Evolutionary conservation across 116 monocot species (phyloP), one percentile per base, ranked within the genome.

Genomic region (Papilionanthe hybrid): DNA sequence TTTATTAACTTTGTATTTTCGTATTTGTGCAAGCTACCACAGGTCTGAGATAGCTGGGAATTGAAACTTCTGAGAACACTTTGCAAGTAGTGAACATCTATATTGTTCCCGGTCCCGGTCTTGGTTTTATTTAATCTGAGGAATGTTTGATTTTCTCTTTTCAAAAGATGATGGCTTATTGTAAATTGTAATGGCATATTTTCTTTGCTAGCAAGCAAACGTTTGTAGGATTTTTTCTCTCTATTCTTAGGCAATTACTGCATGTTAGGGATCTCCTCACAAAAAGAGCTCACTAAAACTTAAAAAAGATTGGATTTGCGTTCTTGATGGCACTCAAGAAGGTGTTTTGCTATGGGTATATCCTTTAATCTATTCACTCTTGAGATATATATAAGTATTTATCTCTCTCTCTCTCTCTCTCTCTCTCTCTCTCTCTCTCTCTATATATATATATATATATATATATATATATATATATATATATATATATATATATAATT

Each of bases 331-430:
- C 87, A 88, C 79, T 80, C 94, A 94, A 44, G 97, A 94, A 86
- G 97, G 97, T n/a, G 85, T 94, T 76, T 97, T 85, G 82, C 88
- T 92, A 77, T 97, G 94, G 97, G 97, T 97, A 93, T 77, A 53
- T 75, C 11, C 50, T 80, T 75, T 50, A 49, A 42, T 72, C 65
- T 67, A 58, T 5, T 69, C 4, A 17, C 5, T 8, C 42, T 37
- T 37, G 37, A n/a, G n/a, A 29, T 43, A 44, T 73, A 45, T 44
- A 44, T 69, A 17, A 15, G 17, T 69, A 4, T 69, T 2, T 32
- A 32, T 32, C 32, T 32, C 0, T 32, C 32, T 32, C 0, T 32
- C 32, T 32, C 0, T 32, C 32, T 37, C n/a, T n/a, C n/a, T n/a
- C n/a, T n/a, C n/a, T n/a, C n/a, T n/a, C n/a, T n/a, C n/a, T n/a